phyloP scores from a whole-genome alignment of 1,284 basidiomycete genomes.

The Microbotryomycetes sp. region DNA sequence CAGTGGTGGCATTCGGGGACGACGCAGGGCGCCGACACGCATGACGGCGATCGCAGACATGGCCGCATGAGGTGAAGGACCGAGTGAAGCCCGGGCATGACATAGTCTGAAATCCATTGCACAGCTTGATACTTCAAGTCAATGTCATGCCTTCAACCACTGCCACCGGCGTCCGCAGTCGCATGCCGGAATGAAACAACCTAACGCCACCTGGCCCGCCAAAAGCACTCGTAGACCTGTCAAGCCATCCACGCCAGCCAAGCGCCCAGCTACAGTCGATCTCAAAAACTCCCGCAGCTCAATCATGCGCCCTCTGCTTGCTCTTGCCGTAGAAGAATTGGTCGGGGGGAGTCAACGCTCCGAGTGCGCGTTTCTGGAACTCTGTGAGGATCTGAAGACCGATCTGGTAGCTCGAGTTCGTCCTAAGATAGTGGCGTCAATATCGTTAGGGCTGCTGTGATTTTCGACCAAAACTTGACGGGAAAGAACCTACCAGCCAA shows the following conservation, averaged over 20 bases:
- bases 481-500: conserved; percentile 59
- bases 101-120: too few species aligned
- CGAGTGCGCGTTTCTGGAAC: conserved; percentile 89
- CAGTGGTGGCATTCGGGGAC: neutral
- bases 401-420: conserved; percentile 77
- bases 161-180: too few species aligned
- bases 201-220: too few species aligned
- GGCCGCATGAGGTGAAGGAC: neutral
- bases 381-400: conserved; percentile 88
- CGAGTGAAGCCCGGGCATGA: too few species aligned
- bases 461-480: neutral
- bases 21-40: neutral
- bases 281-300: too few species aligned
- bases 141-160: too few species aligned
- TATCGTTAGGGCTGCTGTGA: neutral
- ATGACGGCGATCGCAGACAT: neutral
- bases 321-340: conserved; percentile 57
- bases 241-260: too few species aligned
- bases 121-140: too few species aligned
- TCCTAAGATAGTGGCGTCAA: conserved; percentile 19
- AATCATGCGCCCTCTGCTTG: neutral
- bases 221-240: too few species aligned
- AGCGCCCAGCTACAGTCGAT: too few species aligned
- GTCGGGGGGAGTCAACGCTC: conserved; percentile 84
- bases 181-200: too few species aligned